Base-by-base conservation (phyloP, 805 yeast genomes). In the Wickerhamiella allomyrinae region DNA sequence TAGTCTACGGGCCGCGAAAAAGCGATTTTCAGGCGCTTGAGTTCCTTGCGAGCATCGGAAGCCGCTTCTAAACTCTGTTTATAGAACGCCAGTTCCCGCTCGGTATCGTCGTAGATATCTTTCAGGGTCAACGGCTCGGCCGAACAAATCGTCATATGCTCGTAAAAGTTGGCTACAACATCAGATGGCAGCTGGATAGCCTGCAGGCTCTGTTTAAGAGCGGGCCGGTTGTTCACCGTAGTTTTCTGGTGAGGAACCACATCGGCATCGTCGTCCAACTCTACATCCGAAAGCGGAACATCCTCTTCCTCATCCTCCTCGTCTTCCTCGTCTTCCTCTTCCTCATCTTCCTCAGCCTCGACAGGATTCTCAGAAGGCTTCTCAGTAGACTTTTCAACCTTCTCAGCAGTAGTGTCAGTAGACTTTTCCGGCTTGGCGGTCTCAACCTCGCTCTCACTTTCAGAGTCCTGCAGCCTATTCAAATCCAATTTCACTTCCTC, bases 71-170 rank as follows among this genome's bases (percentile, higher is more conserved):
- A 71, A 6, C 94, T 94, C 66, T 91, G 98, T 59, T 84, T 86
- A 63, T 87, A 91, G 55, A 91, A 89, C 20, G 94, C 93, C 49
- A 91, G 67, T 66, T 91, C 99, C 60, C 98, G 76, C 62, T 86
- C 89, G 34, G 95, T 82, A 55, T 91, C 99, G 57, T 91, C 96
- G 55, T 87, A 83, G 46, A 89, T 81, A 59, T 89, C 96, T 42
- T 74, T 74, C 17, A 73, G 59, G 57, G 74, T 89, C 37, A 80
- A 71, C 39, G 72, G 70, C 14, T 66, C 72, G 11, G 67, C 65
- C 34, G 87, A 71, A 11, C 79, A 70, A 29, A 86, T 60, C 13
- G 83, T 62, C 66, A 84, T 86, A 60, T 83, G 94, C 65, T 91
- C 97, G 49, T 72, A 74, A 64, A 91, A 89, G 5, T 82, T 66